Evolutionary conservation across 768 basidiomycete species (phyloP).

Genomic region (Pleurotus sapidus): DNA sequence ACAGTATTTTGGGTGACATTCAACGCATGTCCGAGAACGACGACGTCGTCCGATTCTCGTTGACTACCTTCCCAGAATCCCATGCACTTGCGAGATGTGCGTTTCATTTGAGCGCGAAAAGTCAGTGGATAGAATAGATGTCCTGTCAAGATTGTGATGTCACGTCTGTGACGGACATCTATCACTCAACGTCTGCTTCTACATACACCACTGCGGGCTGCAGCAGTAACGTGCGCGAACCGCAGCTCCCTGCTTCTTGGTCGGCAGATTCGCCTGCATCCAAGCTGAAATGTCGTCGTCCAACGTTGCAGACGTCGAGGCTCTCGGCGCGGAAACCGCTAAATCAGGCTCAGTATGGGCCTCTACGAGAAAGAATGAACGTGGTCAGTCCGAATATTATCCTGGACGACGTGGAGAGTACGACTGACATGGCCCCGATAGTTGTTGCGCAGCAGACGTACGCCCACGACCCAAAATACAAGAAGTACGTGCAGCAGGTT

Average conservation of each 20-base stretch:
- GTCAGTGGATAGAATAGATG: not conserved
- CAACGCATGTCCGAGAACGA: no score
- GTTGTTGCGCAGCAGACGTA: slow-evolving; percentile 53
- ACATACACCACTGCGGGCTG: not conserved
- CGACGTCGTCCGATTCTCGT: no score
- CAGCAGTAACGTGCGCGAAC: not conserved
- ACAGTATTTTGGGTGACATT: no score
- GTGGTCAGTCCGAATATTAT: slow-evolving; percentile 33
- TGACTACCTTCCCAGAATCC: no score
- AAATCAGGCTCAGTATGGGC: slow-evolving; percentile 40
- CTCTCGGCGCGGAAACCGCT: slow-evolving; percentile 27
- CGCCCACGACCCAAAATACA: slow-evolving; percentile 86
- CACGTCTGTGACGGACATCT: not conserved
- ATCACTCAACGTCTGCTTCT: not conserved
- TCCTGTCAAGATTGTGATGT: not conserved
- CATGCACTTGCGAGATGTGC: no score
- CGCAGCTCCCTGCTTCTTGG: not conserved
- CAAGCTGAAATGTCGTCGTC: not conserved
- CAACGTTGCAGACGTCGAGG: not conserved
- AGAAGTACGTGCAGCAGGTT: slow-evolving; percentile 89
- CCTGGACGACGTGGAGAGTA: not conserved
- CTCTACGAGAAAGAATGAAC: slow-evolving; percentile 44
- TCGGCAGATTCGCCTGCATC: not conserved
- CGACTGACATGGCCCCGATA: slow-evolving; percentile 18
- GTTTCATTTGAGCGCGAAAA: not conserved